Base-by-base conservation (phyloP, 352 stramenopile species). In the Hyaloperonospora arabidopsidis region DNA sequence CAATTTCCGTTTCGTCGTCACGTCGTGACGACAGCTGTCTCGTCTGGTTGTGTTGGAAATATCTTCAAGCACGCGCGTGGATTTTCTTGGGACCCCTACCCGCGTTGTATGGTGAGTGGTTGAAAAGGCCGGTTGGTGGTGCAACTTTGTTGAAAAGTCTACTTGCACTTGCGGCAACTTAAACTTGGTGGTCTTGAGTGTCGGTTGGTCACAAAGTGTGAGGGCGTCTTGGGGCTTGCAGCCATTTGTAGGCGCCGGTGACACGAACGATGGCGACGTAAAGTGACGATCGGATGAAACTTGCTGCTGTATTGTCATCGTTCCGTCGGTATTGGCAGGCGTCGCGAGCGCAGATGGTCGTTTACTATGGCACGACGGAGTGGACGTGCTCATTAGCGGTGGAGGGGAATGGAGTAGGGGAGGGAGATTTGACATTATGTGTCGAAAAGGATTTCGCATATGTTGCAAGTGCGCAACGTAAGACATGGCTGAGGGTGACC, bases 251-350 rank as follows among this genome's bases (percentile, higher is more conserved):
- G 35, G 44, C 10, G 35, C 60, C 1, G 70, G 59, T n/a, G 45
- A 84, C 50, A 80, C 39, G 52, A 84, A 80, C 7, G 69, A 76
- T 5, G 65, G 59, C 38, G 67, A 67, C 13, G 55, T 11, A 19
- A 74, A 70, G 25, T 29, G 25, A 4, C 4, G 4, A 8, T 32
- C 8, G 25, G 25, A 8, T 32, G 25, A 8, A 32, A 10, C 25
- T 32, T 4, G 25, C 25, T 32, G 25, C 25, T 29, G 25, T 7
- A 8, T 3, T 29, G 25, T 32, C 25, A 8, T 32, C 25, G 25
- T n/a, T n/a, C n/a, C 25, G 25, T 8, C 0, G 4, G 25, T 4
- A 4, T 32, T 4, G 4, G 25, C 25, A 10, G 25, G 25, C 25
- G 25, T 32, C 25, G 8, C 25, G 25, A 10, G 25, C 25, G 25